Conservation (phyloP, 2,329 filamentous ascomycete genomes). For the Calonectria hawksworthii region DNA sequence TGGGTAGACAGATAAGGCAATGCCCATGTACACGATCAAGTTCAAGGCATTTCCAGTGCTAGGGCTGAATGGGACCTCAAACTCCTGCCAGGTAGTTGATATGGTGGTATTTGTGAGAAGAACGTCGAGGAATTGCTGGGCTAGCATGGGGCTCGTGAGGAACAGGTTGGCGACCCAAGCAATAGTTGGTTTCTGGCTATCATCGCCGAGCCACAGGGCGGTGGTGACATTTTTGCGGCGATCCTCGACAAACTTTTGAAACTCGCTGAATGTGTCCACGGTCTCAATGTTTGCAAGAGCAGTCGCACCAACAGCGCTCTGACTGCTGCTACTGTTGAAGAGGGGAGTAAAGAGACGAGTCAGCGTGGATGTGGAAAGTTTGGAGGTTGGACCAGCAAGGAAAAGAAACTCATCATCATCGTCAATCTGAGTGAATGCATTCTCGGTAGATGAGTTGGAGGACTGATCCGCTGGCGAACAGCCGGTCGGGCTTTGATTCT, state of each 20-base stretch:
- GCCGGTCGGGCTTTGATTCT: constrained; percentile 63
- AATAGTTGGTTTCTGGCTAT: constrained; percentile 71
- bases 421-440: constrained; percentile 54
- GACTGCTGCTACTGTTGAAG: constrained; percentile 47
- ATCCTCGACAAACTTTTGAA: constrained; percentile 74
- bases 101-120: constrained; percentile 78
- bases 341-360: constrained; percentile 57
- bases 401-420: constrained; percentile 43
- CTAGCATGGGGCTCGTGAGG: constrained; percentile 70
- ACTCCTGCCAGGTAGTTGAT: constrained; percentile 78
- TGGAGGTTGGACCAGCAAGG: constrained; percentile 53
- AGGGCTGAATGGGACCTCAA: constrained; percentile 81
- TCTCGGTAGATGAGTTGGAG: constrained; percentile 56
- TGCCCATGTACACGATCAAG: constrained; percentile 83
- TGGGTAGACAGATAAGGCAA: constrained; percentile 84
- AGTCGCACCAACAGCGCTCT: constrained; percentile 31
- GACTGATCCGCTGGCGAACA: constrained; percentile 67
- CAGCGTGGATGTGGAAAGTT: constrained; percentile 51
- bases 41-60: constrained; percentile 81
- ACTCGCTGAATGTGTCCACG: constrained; percentile 76
- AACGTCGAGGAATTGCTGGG: constrained; percentile 76
- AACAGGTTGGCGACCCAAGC: constrained; percentile 78
- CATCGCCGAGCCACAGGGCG: constrained; percentile 81
- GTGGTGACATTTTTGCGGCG: constrained; percentile 79
- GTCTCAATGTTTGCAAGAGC: constrained; percentile 57